Conservation (phyloP, 2,329 filamentous ascomycete genomes). For the Fusarium sororula region DNA sequence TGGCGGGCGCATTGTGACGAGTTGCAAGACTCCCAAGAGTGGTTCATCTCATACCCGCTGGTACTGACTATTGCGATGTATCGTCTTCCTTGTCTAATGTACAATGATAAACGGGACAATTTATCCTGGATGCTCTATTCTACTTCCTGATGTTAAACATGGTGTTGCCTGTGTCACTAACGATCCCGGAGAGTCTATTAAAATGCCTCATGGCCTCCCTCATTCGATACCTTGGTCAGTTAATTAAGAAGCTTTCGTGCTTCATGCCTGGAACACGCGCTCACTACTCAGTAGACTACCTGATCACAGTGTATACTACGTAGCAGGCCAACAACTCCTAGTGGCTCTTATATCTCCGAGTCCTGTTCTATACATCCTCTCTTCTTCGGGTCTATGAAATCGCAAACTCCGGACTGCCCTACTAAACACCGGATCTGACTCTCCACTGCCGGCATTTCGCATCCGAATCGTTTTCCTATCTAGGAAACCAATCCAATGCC, state of each 20-base stretch:
- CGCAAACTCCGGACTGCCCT: background rate
- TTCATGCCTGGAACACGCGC: background rate
- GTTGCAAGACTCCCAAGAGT: background rate
- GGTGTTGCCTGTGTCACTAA: background rate
- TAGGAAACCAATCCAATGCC: conserved; percentile 25
- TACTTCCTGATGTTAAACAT: background rate
- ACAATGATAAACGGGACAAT: background rate
- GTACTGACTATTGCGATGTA: background rate
- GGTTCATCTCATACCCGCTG: background rate
- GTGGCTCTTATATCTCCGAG: background rate
- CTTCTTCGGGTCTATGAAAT: background rate
- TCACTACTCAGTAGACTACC: background rate
- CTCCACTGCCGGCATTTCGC: background rate
- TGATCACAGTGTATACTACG: background rate
- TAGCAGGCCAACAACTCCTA: background rate
- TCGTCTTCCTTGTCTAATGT: background rate
- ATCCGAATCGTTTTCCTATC: conserved; percentile 23
- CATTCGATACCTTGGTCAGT: background rate
- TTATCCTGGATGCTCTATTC: background rate
- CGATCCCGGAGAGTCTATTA: background rate
- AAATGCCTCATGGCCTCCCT: background rate
- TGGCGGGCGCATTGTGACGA: background rate
- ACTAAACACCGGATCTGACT: background rate
- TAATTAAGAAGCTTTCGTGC: background rate
- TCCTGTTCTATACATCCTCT: background rate